These are phyloP conservation scores for Neonectria hederae DNA, from an alignment of 2,329 filamentous ascomycete genomes.

Conservation along the genomic window DNA sequence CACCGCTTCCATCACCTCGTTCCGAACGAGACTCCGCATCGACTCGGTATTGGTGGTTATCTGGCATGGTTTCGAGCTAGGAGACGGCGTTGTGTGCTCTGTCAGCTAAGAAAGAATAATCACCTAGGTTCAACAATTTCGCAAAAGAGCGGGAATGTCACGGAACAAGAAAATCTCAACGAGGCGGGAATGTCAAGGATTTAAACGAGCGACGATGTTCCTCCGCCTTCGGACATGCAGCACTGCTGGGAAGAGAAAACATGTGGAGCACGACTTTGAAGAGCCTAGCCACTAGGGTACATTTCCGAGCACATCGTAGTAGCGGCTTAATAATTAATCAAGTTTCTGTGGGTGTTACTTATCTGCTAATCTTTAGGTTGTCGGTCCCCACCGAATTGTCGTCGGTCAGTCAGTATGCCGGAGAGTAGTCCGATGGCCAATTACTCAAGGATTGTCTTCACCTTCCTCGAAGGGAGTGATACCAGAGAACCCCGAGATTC, in stretches of 20 bases:
- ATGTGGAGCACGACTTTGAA: slow-evolving; percentile 14
- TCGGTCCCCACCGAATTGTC: neutral
- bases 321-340: slow-evolving; percentile 16
- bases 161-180: neutral
- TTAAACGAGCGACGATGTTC: slow-evolving; percentile 9
- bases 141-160: neutral
- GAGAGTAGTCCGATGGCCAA: neutral
- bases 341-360: slow-evolving; percentile 1
- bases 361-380: neutral
- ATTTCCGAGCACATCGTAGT: slow-evolving; percentile 18
- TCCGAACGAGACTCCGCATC: neutral
- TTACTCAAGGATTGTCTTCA: neutral
- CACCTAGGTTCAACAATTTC: neutral
- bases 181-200: slow-evolving; percentile 22
- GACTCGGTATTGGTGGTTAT: neutral
- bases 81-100: too few relatives aligned
- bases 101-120: neutral
- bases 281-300: slow-evolving; percentile 19
- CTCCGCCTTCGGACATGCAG: slow-evolving; percentile 20
- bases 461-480: neutral
- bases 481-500: neutral
- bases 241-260: neutral
- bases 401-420: neutral
- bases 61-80: neutral
- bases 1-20: neutral